Percentiles rank a stretch among this genome's conserved stretches.
Conservation (phyloP, 345 rosid genomes). For the Abelmoschus esculentus region DNA sequence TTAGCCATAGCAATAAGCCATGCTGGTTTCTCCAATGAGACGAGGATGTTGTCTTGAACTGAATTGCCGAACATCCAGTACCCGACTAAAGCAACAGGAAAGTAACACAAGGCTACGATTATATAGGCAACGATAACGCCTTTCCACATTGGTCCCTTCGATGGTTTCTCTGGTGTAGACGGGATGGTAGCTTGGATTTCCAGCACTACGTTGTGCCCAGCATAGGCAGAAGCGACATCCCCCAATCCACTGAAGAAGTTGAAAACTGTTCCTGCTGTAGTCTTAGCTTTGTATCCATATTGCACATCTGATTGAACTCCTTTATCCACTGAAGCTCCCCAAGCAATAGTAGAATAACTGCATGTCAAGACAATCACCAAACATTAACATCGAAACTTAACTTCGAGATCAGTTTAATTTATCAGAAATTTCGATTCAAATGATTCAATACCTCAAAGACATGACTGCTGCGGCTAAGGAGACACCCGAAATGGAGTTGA, state of each 20-base stretch:
- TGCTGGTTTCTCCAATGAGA: slow-evolving; percentile 46
- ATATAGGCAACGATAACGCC: slow-evolving; percentile 66
- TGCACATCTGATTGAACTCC: slow-evolving; percentile 48
- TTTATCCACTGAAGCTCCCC: slow-evolving; percentile 45
- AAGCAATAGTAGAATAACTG: slow-evolving; percentile 77
- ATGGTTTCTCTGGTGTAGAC: slow-evolving; percentile 67
- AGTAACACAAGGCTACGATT: slow-evolving; percentile 65
- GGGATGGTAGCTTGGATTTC: slow-evolving; percentile 86
- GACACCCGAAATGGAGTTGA: slow-evolving; percentile 67
- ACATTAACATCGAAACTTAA: not conserved
- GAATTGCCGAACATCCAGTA: slow-evolving; percentile 52
- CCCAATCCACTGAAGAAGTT: slow-evolving; percentile 62
- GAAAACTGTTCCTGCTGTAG: slow-evolving; percentile 38
- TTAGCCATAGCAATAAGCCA: slow-evolving; percentile 71
- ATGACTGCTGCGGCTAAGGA: slow-evolving; percentile 76
- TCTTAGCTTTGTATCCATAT: slow-evolving; percentile 37
- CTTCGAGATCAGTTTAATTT: not conserved
- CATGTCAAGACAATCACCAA: not conserved
- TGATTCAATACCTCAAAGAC: slow-evolving; percentile 48
- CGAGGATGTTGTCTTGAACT: slow-evolving; percentile 48
- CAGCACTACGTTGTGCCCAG: slow-evolving; percentile 70
- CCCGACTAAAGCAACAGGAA: slow-evolving; percentile 66
- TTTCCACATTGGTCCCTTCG: slow-evolving; percentile 70
- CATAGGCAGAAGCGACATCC: slow-evolving; percentile 66
- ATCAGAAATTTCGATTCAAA: not conserved